A percentile compares a stretch with the other conserved stretches of the same genome.
phyloP scores from a whole-genome alignment of 179 eudicot species.

The Camellia oleifera region DNA sequence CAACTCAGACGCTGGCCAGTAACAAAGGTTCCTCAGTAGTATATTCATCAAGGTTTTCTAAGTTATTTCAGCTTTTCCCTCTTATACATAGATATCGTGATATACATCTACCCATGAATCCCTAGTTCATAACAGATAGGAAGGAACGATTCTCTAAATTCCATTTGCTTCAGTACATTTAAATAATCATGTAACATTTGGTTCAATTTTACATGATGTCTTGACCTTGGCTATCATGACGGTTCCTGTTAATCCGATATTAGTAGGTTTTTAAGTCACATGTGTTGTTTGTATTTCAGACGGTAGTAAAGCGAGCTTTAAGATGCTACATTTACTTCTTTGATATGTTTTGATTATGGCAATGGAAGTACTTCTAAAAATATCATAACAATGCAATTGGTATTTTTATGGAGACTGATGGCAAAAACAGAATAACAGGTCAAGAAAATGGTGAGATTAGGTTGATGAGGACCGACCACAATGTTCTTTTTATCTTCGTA shows the following conservation, averaged over 20 bases:
- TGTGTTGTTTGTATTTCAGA: conserved; percentile 40
- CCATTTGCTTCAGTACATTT: too few species aligned
- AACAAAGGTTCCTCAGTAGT: too few species aligned
- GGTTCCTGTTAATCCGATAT: background rate
- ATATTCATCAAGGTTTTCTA: too few species aligned
- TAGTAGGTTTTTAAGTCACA: background rate
- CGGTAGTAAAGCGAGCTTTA: conserved; percentile 73
- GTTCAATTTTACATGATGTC: background rate
- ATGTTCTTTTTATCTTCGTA: background rate
- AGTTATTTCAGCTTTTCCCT: too few species aligned
- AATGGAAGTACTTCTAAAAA: background rate
- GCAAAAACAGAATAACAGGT: background rate
- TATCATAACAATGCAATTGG: too few species aligned
- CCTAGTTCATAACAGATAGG: too few species aligned
- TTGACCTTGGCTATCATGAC: background rate
- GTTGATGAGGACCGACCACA: background rate
- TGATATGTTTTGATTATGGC: background rate
- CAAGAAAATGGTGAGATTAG: background rate
- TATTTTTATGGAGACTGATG: background rate
- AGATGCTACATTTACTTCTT: background rate
- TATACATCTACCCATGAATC: too few species aligned
- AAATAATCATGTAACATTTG: too few species aligned
- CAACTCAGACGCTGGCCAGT: too few species aligned
- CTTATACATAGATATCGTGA: too few species aligned
- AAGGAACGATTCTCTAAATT: too few species aligned